A percentile compares a stretch with the other conserved stretches of the same genome.
Conservation (phyloP, 2,329 filamentous ascomycete species). For the Herpotrichia juniperi region DNA sequence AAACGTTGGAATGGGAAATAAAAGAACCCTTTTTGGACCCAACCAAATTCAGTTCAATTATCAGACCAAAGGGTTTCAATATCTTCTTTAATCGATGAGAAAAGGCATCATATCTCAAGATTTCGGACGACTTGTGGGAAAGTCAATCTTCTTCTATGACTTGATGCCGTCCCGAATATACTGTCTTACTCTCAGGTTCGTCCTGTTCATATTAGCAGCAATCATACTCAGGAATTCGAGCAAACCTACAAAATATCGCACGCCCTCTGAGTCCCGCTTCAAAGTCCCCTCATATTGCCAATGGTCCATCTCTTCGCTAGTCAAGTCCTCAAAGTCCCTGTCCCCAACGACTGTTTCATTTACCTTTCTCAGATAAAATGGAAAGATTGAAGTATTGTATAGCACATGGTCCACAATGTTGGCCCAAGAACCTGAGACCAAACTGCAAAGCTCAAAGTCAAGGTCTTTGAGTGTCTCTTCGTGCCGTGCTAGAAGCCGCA, state of each 20-base stretch:
- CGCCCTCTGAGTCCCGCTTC: constrained; percentile 5
- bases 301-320: neutral
- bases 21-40: no score
- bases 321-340: constrained; percentile 5
- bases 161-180: constrained; percentile 9
- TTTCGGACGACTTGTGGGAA: no score
- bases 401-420: constrained; percentile 34
- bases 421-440: constrained; percentile 28
- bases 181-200: constrained; percentile 6
- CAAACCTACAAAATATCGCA: constrained; percentile 17
- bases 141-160: neutral
- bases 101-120: no score
- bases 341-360: constrained; percentile 20
- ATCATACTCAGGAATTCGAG: neutral
- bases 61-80: no score
- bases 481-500: constrained; percentile 25
- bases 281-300: constrained; percentile 22
- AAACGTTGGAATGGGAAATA: no score
- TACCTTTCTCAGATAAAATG: constrained; percentile 26
- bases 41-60: no score
- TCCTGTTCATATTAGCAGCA: constrained; percentile 3
- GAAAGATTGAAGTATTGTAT: constrained; percentile 18
- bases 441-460: constrained; percentile 18
- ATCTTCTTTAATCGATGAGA: no score
- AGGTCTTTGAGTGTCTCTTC: constrained; percentile 22